Base-by-base conservation (phyloP, 495 filamentous ascomycete species). In the Penicillium coffeae region DNA sequence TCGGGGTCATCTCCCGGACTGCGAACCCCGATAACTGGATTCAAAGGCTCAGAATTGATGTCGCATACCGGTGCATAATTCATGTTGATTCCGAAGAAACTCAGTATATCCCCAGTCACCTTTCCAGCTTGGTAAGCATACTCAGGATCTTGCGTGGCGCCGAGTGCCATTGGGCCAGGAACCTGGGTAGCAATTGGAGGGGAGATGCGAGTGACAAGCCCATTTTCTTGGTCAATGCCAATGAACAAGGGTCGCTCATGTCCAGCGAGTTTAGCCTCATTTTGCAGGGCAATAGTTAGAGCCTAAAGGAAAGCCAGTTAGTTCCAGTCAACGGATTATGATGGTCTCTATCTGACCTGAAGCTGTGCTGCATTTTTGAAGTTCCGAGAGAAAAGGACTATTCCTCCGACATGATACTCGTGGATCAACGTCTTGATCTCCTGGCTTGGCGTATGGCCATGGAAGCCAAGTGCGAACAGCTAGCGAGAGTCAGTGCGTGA, bases 391-490 rank as follows among this genome's bases (percentile, higher is more conserved):
- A 78, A 78, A 2, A 78, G 57, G 27, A 78, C 68, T 45, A 78
- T 58, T 1, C 71, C 66, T 21, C 74, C 74, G 5, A 78, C 44
- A 38, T 68, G 67, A 52, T 75, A 70, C 6, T 67, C 69, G n/a
- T 56, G 65, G 38, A 78, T 76, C 44, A 78, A 49, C 3, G 55
- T 69, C 44, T 73, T 75, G 54, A 78, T 71, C 48, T 76, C 73
- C 2, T 68, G 56, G 50, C 69, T 75, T 19, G 67, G 69, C 1
- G 58, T 61, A 38, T 62, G 56, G 36, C 71, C 73, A 47, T 78
- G 68, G 33, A 78, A 75, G 10, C 74, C 74, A 37, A 75, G 73
- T 21, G 69, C 73, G 52, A 78, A 78, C 22, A 78, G 65, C 74
- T 78, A 38, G 1, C 3, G 10, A 35, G 19, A 9, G 13, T 36